These are phyloP conservation scores for Fusarium luffae DNA, from an alignment of 2,329 filamentous ascomycete species.

Conservation along the genomic window DNA sequence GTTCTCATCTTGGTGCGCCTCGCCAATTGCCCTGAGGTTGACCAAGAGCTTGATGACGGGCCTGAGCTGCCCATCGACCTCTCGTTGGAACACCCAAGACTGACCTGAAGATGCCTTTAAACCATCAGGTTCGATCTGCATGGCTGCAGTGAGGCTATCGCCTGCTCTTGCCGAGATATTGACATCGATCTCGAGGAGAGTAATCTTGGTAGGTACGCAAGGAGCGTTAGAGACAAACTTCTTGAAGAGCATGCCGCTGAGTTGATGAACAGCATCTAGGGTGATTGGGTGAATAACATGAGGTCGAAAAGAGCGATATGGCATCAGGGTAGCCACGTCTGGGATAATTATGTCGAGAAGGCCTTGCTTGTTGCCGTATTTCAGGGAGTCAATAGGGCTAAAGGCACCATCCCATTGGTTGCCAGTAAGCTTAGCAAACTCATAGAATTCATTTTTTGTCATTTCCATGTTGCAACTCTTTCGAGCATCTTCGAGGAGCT, in stretches of 20 bases:
- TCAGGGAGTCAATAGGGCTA: background rate
- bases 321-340: conserved; percentile 10
- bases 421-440: conserved; percentile 3
- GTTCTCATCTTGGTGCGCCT: conserved; percentile 1
- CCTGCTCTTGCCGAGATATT: background rate
- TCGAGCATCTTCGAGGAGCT: background rate
- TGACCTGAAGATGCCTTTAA: background rate
- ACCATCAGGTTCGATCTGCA: conserved; percentile 3
- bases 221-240: conserved; percentile 16
- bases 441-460: conserved; percentile 2
- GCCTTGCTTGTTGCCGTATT: conserved; percentile 5
- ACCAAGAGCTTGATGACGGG: conserved; percentile 2
- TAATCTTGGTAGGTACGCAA: conserved; percentile 7
- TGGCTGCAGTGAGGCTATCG: conserved; percentile 4
- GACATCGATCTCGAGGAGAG: background rate
- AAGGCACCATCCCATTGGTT: conserved; percentile 14
- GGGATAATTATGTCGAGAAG: conserved; percentile 4
- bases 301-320: conserved; percentile 5
- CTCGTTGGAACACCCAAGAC: conserved; percentile 8
- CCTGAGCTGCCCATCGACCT: background rate
- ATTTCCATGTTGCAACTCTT: background rate
- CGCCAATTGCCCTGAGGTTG: conserved; percentile 1
- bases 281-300: conserved; percentile 11
- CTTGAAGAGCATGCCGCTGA: conserved; percentile 6
- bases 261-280: conserved; percentile 7